Base-by-base conservation (phyloP, 2,329 filamentous ascomycete species). In the Parastagonospora nodorum region DNA sequence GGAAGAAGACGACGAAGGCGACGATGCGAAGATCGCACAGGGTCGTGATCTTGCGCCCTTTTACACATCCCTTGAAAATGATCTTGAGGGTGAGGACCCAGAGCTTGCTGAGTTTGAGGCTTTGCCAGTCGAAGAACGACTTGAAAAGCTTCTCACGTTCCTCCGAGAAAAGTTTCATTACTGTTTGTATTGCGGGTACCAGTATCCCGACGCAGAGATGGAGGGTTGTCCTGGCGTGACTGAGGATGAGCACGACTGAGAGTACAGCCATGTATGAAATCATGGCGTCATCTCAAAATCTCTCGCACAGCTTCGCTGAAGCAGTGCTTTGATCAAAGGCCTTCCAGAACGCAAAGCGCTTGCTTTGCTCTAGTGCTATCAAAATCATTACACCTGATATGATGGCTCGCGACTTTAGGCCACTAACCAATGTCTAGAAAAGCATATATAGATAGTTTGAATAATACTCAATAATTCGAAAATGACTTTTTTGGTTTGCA, bases 161-260 rank as follows among this genome's bases (percentile, higher is more conserved):
- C 73, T 99, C 46, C 83, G 94, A 32, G 78, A 85, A 42, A 82
- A 83, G 66, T 84, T 91, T 66, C 75, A 80, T 38, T 99, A 99
- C 71, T 99, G 94, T 76, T 96, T 97, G 71, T 99, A 92, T 89
- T 99, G 94, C 75, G 97, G 97, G 72, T 88, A 83, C 73, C 79
- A 79, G 45, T 99, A 97, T 71, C 83, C 86, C 0, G 86, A 91
- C 66, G 78, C 77, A 31, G 74, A 78, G 31, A 87, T 97, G 88
- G 90, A 94, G 10, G 92, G 90, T 0, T 99, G 94, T 78, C 93
- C 94, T 0, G 94, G 94, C 1, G 48, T 87, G 31, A 89, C 86
- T 0, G 94, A 97, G 74, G 92, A 96, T 66, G 92, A 97, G 64
- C 84, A 87, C 68, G 84, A 84, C 61, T 87, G 70, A 84, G 29